A percentile compares a stretch with the other conserved stretches of the same genome.
Conservation (phyloP, 2,329 filamentous ascomycete genomes). For the Rhinocladiella mackenziei region DNA sequence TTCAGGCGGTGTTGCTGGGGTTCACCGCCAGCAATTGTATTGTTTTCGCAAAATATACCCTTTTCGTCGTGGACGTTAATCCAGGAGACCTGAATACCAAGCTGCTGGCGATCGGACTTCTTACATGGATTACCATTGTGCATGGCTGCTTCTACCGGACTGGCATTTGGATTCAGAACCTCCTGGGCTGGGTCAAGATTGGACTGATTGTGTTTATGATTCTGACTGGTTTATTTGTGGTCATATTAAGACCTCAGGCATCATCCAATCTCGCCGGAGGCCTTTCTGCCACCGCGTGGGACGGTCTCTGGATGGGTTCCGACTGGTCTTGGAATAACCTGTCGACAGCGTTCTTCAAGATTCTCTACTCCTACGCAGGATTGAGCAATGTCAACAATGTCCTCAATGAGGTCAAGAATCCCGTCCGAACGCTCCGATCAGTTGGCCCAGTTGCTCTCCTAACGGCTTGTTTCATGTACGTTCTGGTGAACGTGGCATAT, state of each 20-base stretch:
- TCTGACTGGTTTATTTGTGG: conserved; percentile 56
- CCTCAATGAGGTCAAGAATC: conserved; percentile 66
- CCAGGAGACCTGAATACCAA: conserved; percentile 53
- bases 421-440: conserved; percentile 60
- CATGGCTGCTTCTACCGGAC: conserved; percentile 54
- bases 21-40: conserved; percentile 69
- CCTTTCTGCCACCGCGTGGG: conserved; percentile 40
- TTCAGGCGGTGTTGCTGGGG: conserved; percentile 57
- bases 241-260: conserved; percentile 36
- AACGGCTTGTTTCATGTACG: conserved; percentile 60
- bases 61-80: conserved; percentile 55
- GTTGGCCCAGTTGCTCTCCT: conserved; percentile 58
- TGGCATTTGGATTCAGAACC: conserved; percentile 28
- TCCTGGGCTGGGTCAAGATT: conserved; percentile 29
- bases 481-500: conserved; percentile 62
- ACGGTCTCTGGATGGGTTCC: conserved; percentile 59
- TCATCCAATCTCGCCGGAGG: conserved; percentile 4
- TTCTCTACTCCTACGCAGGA: conserved; percentile 66
- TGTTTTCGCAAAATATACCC: conserved; percentile 62
- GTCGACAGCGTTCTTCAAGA: conserved; percentile 61
- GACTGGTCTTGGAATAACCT: conserved; percentile 66
- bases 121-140: conserved; percentile 55
- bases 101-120: conserved; percentile 52
- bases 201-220: conserved; percentile 47
- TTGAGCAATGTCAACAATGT: conserved; percentile 66